Base-by-base conservation (phyloP, 768 basidiomycete species). In the Auriscalpium orientale region DNA sequence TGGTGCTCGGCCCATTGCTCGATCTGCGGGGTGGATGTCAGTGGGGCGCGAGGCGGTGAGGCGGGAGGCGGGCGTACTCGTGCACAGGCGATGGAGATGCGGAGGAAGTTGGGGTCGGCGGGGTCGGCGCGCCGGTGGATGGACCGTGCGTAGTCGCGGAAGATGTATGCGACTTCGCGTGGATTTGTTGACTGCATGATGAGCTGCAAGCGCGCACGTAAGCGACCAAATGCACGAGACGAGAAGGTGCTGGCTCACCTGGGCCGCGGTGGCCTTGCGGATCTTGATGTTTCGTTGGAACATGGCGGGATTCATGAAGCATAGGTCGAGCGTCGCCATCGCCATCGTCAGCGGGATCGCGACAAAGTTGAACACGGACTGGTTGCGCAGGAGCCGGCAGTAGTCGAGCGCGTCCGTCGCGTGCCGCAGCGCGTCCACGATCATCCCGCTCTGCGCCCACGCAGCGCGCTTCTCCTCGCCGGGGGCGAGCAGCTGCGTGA, bases 301-400 rank as follows among this genome's bases (percentile, higher is more conserved):
- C 79, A 98, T 88, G 8, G 74, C 74, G 8, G 81, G 81, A 72
- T 98, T 98, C 90, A 91, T 94, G 74, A 94, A 98, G 70, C 93
- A 95, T 47, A 91, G 70, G 50, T 86, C 82, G 20, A 99, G 78
- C 8, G 95, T 98, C 10, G 95, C 95, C 60, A 99, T 87, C 0
- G 95, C 94, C 95, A 98, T 98, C 12, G 86, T 80, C 16, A 86
- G 89, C 7, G 95, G 95, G 56, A 98, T 89, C 0, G 95, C 92
- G 62, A 91, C 93, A 71, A 98, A 98, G 67, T 90, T 90, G 79
- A 98, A 98, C 18, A 97, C 85, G 55, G 79, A 88, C 73, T 98
- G 95, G 72, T 90, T 95, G 69, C 82, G 87, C 65, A 98, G 74
- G 46, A 97, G 70, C 43, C 81, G 76, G 61, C 98, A 79, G 70